Evolutionary conservation across 345 rosid genomes (phyloP), one percentile per base, ranked within the genome.

Genomic region (Eucalyptus leucophloia): DNA sequence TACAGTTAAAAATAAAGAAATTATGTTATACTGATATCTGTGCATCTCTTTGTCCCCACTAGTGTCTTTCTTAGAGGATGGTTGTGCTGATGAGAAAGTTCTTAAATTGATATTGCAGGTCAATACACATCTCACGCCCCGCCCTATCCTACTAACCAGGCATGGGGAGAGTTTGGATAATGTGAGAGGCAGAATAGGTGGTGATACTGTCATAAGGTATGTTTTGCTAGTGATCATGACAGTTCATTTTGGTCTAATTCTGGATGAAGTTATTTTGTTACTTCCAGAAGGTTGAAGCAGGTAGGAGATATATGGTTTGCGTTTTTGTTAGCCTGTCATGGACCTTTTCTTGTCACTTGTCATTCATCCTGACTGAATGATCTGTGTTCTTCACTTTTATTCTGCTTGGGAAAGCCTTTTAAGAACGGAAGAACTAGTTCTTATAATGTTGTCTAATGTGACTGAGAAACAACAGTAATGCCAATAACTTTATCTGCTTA

Each of bases 151-250:
- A 89, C 97, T 98, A 85, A 98, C 99, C 86, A 95, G 99, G 94
- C 99, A 98, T 94, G 99, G 99, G 86, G 99, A 98, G 94, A 98
- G 99, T 92, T 92, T 94, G 92, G 95, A 96, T 90, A 98, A 98
- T 92, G 99, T 98, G 90, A 94, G 99, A 93, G 99, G 98, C 89
- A 95, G 99, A 94, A 97, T 96, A 91, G 99, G 99, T 32, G 99
- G 99, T 88, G 99, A 97, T 92, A 93, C 95, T 88, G 94, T 94
- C 56, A 86, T 97, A 88, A 98, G 99, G 99, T 98, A 91, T 86
- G 65, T 87, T n/a, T 12, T 50, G 87, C 87, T 49, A 86, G 45
- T 8, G 18, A 32, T 49, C 50, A 86, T 28, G 87, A 28, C 54
- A 28, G 83, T 19, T 24, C 83, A 37, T 72, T 72, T 37, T 37